Conservation (phyloP, 257 asterid genomes). For the Asclepias syriaca region DNA sequence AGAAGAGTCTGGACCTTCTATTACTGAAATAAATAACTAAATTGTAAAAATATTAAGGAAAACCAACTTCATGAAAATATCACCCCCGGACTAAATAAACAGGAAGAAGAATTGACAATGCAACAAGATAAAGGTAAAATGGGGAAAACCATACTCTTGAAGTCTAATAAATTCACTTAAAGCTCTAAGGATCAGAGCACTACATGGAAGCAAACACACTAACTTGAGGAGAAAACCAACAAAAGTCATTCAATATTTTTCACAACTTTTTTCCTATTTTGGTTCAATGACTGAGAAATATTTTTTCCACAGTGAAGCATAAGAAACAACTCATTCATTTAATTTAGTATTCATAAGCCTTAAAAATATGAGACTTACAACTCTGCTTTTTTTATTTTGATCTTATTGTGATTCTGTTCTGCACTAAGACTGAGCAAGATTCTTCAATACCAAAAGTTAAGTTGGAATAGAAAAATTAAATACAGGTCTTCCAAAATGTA, state of each 20-base stretch:
- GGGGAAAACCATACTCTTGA: neutral
- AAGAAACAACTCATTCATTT: neutral
- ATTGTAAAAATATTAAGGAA: neutral
- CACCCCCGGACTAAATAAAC: neutral
- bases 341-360: neutral
- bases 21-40: neutral
- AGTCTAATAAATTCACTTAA: neutral
- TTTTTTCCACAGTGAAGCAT: neutral
- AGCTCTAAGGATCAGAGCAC: neutral
- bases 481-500: neutral
- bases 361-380: neutral
- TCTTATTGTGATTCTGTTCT: neutral
- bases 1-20: neutral
- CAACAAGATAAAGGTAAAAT: neutral
- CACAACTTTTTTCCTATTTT: neutral
- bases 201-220: neutral
- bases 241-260: neutral
- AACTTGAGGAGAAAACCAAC: neutral
- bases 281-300: neutral
- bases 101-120: neutral
- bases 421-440: neutral
- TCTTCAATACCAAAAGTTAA: neutral
- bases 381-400: neutral
- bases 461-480: neutral
- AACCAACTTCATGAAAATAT: neutral